Percentiles rank a stretch among this genome's conserved stretches.
These are phyloP conservation scores for Colletotrichum navitas DNA, from an alignment of 2,329 filamentous ascomycete species.

Conservation along the genomic window DNA sequence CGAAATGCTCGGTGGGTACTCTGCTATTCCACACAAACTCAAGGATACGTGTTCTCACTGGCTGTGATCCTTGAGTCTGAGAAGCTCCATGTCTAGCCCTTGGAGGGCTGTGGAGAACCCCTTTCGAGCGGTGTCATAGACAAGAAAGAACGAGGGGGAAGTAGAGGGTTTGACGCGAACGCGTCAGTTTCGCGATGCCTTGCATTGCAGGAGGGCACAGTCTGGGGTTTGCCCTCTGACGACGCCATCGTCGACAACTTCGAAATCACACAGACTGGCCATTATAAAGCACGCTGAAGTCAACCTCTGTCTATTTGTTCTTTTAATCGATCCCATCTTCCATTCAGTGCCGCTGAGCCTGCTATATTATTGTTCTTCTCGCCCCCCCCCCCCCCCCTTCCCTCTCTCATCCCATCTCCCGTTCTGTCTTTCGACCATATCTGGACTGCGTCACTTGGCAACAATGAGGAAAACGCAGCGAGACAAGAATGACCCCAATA, in stretches of 20 bases:
- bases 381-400: too few relatives aligned
- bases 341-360: background rate
- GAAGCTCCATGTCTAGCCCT: background rate
- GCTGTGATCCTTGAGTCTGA: background rate
- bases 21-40: background rate
- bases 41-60: background rate
- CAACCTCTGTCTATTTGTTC: background rate
- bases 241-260: background rate
- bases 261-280: background rate
- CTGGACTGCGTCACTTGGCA: background rate
- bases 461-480: background rate
- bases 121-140: background rate
- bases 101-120: background rate
- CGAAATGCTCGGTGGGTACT: background rate
- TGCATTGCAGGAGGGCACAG: background rate
- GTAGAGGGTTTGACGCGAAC: background rate
- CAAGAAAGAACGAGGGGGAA: background rate
- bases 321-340: background rate
- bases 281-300: background rate
- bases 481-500: background rate
- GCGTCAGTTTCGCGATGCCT: background rate
- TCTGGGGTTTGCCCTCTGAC: background rate
- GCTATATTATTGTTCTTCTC: background rate
- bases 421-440: background rate
- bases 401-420: background rate